phyloP scores from a whole-genome alignment of 2,329 filamentous ascomycete genomes.

The Ceratocystis lukuohia region DNA sequence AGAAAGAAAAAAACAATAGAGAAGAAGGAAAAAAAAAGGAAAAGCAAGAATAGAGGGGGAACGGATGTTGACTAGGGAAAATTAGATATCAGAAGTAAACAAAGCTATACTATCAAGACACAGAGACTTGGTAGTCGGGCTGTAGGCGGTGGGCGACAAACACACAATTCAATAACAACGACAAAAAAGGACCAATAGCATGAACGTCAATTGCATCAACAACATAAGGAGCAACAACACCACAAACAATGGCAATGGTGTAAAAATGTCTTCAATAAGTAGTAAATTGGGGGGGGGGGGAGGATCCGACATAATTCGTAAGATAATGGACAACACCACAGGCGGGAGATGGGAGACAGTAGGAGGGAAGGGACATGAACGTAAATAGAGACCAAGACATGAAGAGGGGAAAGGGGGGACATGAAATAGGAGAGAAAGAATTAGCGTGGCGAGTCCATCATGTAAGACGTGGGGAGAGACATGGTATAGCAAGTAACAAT shows the following conservation, averaged over 20 bases:
- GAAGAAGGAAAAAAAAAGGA: background rate
- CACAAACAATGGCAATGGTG: background rate
- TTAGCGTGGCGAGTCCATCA: constrained; percentile 18
- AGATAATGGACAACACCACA: constrained; percentile 13
- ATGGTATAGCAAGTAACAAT: constrained; percentile 9
- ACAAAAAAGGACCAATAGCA: background rate
- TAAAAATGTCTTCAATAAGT: background rate
- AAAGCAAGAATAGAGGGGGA: background rate
- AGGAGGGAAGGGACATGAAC: background rate
- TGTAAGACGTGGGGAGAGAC: background rate
- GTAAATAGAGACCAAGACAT: background rate
- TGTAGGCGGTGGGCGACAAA: no score
- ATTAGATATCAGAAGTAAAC: background rate
- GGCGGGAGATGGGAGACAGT: background rate
- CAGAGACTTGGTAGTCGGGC: no score
- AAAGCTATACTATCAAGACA: background rate
- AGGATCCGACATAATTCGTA: constrained; percentile 19
- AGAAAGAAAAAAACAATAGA: background rate
- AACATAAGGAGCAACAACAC: background rate
- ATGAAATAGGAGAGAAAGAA: constrained; percentile 8
- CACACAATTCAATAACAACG: background rate
- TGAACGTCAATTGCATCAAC: background rate
- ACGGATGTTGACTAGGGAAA: no score
- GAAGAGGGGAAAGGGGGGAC: background rate
- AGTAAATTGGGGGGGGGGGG: background rate